These are phyloP conservation scores for Colletotrichum falcatum DNA, from an alignment of 2,329 filamentous ascomycete genomes.

Conservation along the genomic window DNA sequence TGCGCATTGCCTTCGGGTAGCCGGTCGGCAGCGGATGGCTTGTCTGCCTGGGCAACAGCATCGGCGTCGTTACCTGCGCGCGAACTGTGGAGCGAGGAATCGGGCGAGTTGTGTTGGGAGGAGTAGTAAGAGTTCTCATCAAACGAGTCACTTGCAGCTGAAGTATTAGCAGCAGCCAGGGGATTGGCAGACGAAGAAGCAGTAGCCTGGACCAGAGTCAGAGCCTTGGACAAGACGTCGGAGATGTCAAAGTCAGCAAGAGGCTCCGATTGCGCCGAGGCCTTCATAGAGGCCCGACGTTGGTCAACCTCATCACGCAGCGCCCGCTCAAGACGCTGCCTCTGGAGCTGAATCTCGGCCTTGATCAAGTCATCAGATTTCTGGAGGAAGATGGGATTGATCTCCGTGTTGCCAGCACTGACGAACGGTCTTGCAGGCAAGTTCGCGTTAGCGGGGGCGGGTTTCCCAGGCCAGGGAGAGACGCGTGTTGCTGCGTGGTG, in stretches of 20 bases:
- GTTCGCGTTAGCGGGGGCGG: conserved; percentile 47
- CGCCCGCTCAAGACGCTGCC: conserved; percentile 82
- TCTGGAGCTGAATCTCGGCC: conserved; percentile 83
- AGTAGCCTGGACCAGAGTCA: conserved; percentile 78
- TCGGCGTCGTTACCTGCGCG: conserved; percentile 61
- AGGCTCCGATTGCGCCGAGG: conserved; percentile 60
- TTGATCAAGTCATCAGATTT: conserved; percentile 88
- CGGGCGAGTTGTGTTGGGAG: conserved; percentile 86
- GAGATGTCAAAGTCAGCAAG: conserved; percentile 76
- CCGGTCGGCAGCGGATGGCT: conserved; percentile 38
- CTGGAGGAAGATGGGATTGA: conserved; percentile 85
- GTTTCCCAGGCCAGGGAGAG: conserved; percentile 45
- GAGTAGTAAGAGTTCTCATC: conserved; percentile 98
- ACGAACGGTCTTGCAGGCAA: conserved; percentile 53
- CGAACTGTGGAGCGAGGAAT: conserved; percentile 60
- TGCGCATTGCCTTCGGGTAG: conserved; percentile 5
- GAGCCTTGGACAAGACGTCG: conserved; percentile 78
- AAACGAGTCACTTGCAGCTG: conserved; percentile 80
- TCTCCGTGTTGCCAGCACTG: conserved; percentile 70
- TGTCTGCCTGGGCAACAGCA: conserved; percentile 47
- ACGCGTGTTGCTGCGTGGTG: conserved; percentile 51
- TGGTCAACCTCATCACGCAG: conserved; percentile 84
- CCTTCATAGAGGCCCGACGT: conserved; percentile 58
- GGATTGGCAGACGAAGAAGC: conserved; percentile 69
- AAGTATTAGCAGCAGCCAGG: conserved; percentile 62